Evolutionary conservation across 23 red algal species (phyloP).

Genomic region (Pyropia haitanensis): DNA sequence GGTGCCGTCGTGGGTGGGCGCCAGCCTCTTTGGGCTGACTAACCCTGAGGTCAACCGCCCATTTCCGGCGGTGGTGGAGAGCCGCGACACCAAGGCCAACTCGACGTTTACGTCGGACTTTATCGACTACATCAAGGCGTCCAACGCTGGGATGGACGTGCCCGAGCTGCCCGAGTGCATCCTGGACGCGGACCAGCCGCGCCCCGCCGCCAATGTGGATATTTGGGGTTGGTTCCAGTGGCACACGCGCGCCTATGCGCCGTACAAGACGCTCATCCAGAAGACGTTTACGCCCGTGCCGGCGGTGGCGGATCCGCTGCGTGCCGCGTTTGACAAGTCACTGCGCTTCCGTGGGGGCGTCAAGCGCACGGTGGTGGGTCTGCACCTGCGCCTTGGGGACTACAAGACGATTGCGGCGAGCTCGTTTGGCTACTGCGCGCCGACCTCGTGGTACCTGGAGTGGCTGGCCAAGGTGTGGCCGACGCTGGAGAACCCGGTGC

Average conservation of each 20-base stretch:
- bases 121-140: conserved; percentile 83
- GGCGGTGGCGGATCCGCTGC: conserved; percentile 20
- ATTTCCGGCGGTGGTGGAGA: conserved; percentile 81
- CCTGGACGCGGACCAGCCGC: not conserved
- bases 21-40: conserved; percentile 56
- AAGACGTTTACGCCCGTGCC: conserved; percentile 56
- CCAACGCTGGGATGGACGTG: conserved; percentile 49
- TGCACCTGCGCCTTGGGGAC: conserved; percentile 94
- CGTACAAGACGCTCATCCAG: conserved; percentile 55
- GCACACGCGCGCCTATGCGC: conserved; percentile 78
- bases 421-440: conserved; percentile 96
- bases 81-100: conserved; percentile 64
- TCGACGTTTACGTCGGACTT: conserved; percentile 93
- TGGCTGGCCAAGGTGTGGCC: conserved; percentile 93
- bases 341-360: conserved; percentile 33
- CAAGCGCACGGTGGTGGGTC: conserved; percentile 74
- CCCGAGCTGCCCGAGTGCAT: conserved; percentile 28
- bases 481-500: conserved; percentile 88
- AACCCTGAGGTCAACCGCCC: conserved; percentile 43
- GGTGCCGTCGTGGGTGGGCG: conserved; percentile 83
- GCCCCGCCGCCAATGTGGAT: conserved; percentile 46
- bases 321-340: conserved; percentile 21
- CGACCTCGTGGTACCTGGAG: conserved; percentile 91
- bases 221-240: conserved; percentile 99
- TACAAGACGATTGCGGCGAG: conserved; percentile 95